These are phyloP conservation scores for Byssochlamys sp. DNA, from an alignment of 2,329 filamentous ascomycete genomes.

Conservation along the genomic window DNA sequence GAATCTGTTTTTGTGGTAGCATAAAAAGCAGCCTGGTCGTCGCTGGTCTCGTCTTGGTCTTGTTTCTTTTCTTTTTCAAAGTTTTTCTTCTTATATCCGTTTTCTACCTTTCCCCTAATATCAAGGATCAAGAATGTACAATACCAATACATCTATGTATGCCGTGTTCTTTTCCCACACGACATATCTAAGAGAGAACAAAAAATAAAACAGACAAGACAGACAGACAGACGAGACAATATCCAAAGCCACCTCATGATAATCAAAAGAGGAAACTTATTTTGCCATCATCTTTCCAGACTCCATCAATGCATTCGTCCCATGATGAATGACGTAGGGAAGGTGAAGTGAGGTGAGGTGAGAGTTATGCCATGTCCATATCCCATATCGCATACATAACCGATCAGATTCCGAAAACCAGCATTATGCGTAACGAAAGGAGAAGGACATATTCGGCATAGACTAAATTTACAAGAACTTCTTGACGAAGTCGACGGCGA, in stretches of 20 bases:
- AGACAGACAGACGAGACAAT: conserved; percentile 1
- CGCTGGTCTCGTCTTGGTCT: background rate
- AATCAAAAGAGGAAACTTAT: background rate
- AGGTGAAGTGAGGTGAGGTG: background rate
- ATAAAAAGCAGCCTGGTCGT: background rate
- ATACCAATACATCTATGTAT: conserved; percentile 28
- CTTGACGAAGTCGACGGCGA: conserved; percentile 40
- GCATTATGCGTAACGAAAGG: no score
- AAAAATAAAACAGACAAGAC: conserved; percentile 2
- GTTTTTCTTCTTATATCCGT: conserved; percentile 7
- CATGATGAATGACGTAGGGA: background rate
- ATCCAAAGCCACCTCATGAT: background rate
- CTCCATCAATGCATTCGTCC: background rate
- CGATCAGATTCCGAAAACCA: background rate
- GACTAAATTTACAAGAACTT: conserved; percentile 34
- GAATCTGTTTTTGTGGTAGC: background rate
- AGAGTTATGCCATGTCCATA: background rate
- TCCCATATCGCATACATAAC: background rate
- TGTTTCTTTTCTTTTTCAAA: background rate
- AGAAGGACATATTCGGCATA: background rate
- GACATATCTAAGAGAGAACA: background rate
- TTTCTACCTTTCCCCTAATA: conserved; percentile 9
- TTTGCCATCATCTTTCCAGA: background rate
- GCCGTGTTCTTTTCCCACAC: conserved; percentile 4
- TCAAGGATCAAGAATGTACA: conserved; percentile 17